Percentiles rank a stretch among this genome's conserved stretches.
These are phyloP conservation scores for Fusarium vanettenii DNA, from an alignment of 2,329 filamentous ascomycete species.

Conservation along the genomic window DNA sequence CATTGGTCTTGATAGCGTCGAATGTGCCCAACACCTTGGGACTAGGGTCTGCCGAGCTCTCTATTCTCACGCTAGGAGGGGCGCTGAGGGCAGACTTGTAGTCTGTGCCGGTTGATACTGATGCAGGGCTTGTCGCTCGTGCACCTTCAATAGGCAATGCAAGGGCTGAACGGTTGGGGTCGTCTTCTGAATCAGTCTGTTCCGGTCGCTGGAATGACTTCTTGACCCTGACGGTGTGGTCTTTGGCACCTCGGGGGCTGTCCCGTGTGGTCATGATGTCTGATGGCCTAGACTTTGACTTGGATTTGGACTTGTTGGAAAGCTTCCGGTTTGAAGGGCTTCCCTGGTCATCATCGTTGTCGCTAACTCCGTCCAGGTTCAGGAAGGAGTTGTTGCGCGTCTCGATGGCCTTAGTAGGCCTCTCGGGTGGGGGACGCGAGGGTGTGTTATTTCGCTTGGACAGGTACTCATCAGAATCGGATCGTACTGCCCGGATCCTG, in stretches of 20 bases:
- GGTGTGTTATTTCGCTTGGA: conserved; percentile 48
- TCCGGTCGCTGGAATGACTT: conserved; percentile 42
- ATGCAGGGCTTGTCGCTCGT: conserved; percentile 49
- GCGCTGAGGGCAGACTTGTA: conserved; percentile 57
- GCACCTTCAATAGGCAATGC: conserved; percentile 57
- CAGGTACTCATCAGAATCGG: conserved; percentile 52
- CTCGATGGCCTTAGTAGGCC: conserved; percentile 43
- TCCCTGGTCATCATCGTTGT: conserved; percentile 55
- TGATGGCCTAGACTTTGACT: conserved; percentile 17
- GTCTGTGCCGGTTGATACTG: conserved; percentile 52
- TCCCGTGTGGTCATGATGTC: conserved; percentile 15
- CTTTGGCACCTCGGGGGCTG: conserved; percentile 27
- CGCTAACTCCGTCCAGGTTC: conserved; percentile 60
- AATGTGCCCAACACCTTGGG: conserved; percentile 49
- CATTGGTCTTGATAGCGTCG: conserved; percentile 52
- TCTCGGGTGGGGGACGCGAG: conserved; percentile 48
- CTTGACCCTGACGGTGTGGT: conserved; percentile 45
- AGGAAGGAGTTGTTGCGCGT: conserved; percentile 62
- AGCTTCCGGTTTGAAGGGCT: conserved; percentile 20
- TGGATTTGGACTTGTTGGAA: conserved; percentile 20
- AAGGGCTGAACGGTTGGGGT: conserved; percentile 49
- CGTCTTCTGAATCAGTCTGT: conserved; percentile 49
- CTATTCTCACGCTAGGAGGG: conserved; percentile 59
- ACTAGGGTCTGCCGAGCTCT: conserved; percentile 53
- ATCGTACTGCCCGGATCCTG: conserved; percentile 73